Evolutionary conservation across 345 rosid species (phyloP).

Genomic region (Gossypium australe): DNA sequence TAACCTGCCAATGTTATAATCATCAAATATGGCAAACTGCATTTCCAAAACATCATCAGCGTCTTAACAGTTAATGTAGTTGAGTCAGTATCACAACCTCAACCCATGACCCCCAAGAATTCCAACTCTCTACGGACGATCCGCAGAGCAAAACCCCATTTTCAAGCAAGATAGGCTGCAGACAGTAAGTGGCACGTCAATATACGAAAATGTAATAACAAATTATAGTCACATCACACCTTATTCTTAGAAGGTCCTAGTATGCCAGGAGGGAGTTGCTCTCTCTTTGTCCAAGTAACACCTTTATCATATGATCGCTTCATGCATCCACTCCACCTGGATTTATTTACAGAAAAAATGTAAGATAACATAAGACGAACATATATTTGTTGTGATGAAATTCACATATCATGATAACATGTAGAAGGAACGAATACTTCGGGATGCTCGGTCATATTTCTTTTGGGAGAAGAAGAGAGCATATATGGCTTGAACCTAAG

Average conservation of each 20-base stretch:
- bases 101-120: conserved; percentile 93
- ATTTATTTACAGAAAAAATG: not conserved
- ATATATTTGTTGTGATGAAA: not conserved
- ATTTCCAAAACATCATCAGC: conserved; percentile 5
- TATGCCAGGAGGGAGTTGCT: conserved; percentile 91
- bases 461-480: not conserved
- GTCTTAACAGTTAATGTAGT: conserved; percentile 6
- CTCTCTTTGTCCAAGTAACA: conserved; percentile 62
- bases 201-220: not conserved
- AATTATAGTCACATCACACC: conserved; percentile 31
- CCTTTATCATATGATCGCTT: conserved; percentile 84
- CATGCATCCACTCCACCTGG: conserved; percentile 96
- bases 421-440: not conserved
- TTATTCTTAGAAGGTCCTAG: conserved; percentile 85
- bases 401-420: too few species aligned
- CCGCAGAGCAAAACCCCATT: conserved; percentile 73
- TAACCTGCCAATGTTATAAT: conserved; percentile 42
- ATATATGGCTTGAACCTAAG: not conserved
- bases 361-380: not conserved
- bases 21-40: conserved; percentile 9
- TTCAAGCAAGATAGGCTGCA: conserved; percentile 76
- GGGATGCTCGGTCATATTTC: not conserved
- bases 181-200: conserved; percentile 1
- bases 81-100: conserved; percentile 49
- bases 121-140: conserved; percentile 93